phyloP scores from a whole-genome alignment of 164 flowering plant species.

The Berberis vulgaris region DNA sequence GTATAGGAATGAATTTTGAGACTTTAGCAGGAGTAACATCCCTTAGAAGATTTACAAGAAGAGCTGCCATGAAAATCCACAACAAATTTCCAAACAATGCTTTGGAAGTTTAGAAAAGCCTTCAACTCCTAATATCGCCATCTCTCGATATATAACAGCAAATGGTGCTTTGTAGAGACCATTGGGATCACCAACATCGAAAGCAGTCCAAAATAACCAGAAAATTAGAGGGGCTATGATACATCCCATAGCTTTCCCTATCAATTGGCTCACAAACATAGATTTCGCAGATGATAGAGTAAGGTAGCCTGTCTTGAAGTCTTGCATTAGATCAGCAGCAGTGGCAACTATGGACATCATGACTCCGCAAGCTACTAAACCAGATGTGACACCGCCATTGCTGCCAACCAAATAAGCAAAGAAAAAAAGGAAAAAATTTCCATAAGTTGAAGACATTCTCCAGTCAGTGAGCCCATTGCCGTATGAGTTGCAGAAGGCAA shows the following conservation, averaged over 20 bases:
- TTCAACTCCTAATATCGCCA: conserved; percentile 87
- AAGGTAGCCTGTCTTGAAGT: conserved; percentile 43
- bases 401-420: conserved; percentile 73
- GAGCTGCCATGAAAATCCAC: conserved; percentile 70
- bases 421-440: conserved; percentile 84
- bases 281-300: conserved; percentile 86
- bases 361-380: conserved; percentile 83
- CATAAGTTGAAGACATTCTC: conserved; percentile 80
- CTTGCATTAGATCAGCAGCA: conserved; percentile 78
- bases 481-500: conserved; percentile 21
- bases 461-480: conserved; percentile 96
- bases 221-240: conserved; percentile 51
- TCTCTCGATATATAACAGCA: conserved; percentile 81
- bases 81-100: conserved; percentile 78
- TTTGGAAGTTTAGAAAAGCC: conserved; percentile 90
- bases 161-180: conserved; percentile 94
- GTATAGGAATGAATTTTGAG: conserved; percentile 52
- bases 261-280: conserved; percentile 84
- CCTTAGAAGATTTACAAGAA: conserved; percentile 60
- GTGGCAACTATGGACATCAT: conserved; percentile 97
- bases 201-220: no score
- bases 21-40: conserved; percentile 53
- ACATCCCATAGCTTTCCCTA: conserved; percentile 94
- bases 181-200: no score
- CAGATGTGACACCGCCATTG: conserved; percentile 84